A percentile compares a stretch with the other conserved stretches of the same genome.
Conservation (phyloP, 2,329 filamentous ascomycete species). For the Podosphaera fusca region DNA sequence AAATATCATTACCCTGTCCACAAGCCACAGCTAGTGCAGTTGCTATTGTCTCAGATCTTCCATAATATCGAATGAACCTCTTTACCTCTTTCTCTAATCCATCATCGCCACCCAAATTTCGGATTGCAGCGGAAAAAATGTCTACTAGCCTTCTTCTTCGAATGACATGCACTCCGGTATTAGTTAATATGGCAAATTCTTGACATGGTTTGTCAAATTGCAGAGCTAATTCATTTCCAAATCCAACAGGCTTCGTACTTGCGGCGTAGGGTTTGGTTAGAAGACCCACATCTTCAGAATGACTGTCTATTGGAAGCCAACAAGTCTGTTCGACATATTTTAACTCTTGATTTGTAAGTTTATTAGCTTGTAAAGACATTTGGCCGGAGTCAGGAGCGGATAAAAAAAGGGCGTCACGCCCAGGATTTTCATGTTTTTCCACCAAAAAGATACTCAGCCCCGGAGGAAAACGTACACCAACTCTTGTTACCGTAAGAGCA, state of each 20-base stretch:
- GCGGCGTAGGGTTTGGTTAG: slow-evolving; percentile 52
- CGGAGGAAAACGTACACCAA: slow-evolving; percentile 47
- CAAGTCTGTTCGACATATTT: slow-evolving; percentile 55
- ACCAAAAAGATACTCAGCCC: slow-evolving; percentile 84
- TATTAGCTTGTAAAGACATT: slow-evolving; percentile 36
- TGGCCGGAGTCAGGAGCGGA: slow-evolving; percentile 72
- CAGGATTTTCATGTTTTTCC: slow-evolving; percentile 32
- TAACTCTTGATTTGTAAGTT: slow-evolving; percentile 10
- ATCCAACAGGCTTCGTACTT: slow-evolving; percentile 45
- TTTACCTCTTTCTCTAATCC: slow-evolving; percentile 62
- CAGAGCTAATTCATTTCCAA: slow-evolving; percentile 88
- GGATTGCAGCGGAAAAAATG: slow-evolving; percentile 65
- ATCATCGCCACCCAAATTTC: slow-evolving; percentile 51
- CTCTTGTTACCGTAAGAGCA: slow-evolving; percentile 25
- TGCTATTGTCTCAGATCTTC: slow-evolving; percentile 68
- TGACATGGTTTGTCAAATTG: slow-evolving; percentile 68
- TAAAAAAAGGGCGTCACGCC: slow-evolving; percentile 51
- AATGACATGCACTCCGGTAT: slow-evolving; percentile 70
- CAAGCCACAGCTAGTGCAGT: slow-evolving; percentile 87
- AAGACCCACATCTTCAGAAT: slow-evolving; percentile 56
- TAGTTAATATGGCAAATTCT: slow-evolving; percentile 80
- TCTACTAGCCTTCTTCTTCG: slow-evolving; percentile 70
- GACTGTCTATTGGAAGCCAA: slow-evolving; percentile 53
- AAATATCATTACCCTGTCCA: slow-evolving; percentile 61
- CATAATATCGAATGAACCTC: slow-evolving; percentile 67